Conservation (phyloP, 164 flowering plant genomes). For the Vitis labrusca region DNA sequence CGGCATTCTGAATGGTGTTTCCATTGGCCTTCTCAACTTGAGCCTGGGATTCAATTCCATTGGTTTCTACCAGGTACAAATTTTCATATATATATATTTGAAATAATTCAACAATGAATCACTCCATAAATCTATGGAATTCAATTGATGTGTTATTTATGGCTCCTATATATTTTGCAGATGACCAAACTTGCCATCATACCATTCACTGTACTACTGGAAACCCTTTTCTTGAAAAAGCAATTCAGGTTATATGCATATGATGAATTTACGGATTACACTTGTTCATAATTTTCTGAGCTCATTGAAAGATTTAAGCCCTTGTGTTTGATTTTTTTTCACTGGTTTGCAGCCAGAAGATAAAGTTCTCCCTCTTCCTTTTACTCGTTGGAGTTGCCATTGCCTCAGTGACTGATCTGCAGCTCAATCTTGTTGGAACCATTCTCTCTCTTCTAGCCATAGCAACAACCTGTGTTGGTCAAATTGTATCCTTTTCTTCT, state of each 20-base stretch:
- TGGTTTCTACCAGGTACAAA: constrained; percentile 85
- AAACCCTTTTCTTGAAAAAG: constrained; percentile 83
- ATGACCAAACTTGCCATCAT: constrained; percentile 99
- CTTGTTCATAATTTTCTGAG: neutral
- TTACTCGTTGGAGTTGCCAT: constrained; percentile 88
- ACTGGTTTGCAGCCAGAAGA: constrained; percentile 60
- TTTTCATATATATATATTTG: neutral
- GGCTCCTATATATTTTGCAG: constrained; percentile 37
- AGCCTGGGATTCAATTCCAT: constrained; percentile 97
- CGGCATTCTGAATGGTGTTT: constrained; percentile 86
- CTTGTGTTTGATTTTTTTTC: neutral
- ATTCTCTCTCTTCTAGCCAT: constrained; percentile 85
- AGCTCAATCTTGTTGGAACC: constrained; percentile 86
- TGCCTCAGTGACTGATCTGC: constrained; percentile 94
- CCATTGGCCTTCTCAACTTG: constrained; percentile 90
- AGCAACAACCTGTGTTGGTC: constrained; percentile 95
- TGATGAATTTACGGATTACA: neutral
- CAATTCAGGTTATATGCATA: constrained; percentile 69
- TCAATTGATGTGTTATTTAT: neutral
- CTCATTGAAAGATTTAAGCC: neutral
- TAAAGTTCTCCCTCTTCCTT: constrained; percentile 75
- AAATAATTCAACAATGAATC: no score
- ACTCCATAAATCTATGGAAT: no score
- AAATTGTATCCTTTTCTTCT: constrained; percentile 75
- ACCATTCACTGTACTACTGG: constrained; percentile 92